Base-by-base conservation (phyloP, 1,139 yeast species). In the Citeromyces hawaiiensis region DNA sequence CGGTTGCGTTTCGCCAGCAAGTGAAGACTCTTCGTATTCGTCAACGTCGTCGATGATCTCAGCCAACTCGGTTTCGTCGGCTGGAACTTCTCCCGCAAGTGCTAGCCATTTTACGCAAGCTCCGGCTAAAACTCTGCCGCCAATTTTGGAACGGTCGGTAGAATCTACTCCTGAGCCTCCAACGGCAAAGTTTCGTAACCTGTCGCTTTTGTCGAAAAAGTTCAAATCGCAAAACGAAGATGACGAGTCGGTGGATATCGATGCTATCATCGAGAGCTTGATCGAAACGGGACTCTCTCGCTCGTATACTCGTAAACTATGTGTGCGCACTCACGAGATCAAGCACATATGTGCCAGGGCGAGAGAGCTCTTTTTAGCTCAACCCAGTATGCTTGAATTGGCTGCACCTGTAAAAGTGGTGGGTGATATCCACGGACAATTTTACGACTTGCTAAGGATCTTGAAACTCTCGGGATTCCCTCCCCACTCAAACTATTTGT, bases 381-480 rank as follows among this genome's bases (percentile, higher is more conserved):
- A 91, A 56, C 98, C 98, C 4, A 72, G 95, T 5, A 62, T 91
- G 42, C 64, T 91, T 41, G 97, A 91, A 56, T 66, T 91, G 45
- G 76, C 87, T 14, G 95, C 97, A 0, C 97, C 98, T 0, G 98
- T 91, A 14, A 91, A 91, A 60, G 88, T 91, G 34, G 97, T 88
- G 5, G 98, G 97, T 36, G 98, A 91, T 57, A 94, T 91, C 32
- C 98, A 91, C 60, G 97, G 98, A 15, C 98, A 91, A 58, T 91
- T 80, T 59, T 83, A 87, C 40, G 98, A 91, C 60, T 65, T 91
- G 50, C 78, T 91, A 47, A 73, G 97, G 48, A 71, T 91, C 49
- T 91, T 91, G 59, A 87, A 94, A 38, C 86, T 85, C 64, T 88
- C 97, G 64, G 98, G 97, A 17, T 91, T 86, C 61, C 98, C 98